Evolutionary conservation across 257 asterid genomes (phyloP), one percentile per base, ranked within the genome.

Genomic region (Primulina eburnea): DNA sequence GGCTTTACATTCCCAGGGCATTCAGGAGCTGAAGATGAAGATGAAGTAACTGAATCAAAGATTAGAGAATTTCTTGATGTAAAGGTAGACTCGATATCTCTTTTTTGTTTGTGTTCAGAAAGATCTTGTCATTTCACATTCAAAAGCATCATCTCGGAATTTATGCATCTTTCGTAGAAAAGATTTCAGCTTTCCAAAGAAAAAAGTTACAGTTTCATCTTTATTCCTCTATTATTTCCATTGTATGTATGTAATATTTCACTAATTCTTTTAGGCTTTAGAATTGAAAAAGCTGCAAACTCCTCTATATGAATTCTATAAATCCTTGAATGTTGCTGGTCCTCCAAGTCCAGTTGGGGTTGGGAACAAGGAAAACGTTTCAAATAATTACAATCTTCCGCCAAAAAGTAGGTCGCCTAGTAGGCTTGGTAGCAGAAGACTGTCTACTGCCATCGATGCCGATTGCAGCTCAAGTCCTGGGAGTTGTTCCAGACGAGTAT

Each of bases 391-490:
- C 78, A 87, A 86, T 74, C 85, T 94, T 73, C 99, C 99, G 29
- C 99, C 96, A 24, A 92, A 89, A 78, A 88, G 97, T 77, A 85
- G 75, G 78, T 94, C 99, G n/a, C 99, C 99, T 0, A 92, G 75
- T 66, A 81, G 86, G 66, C 72, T 85, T 35, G 82, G 75, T 35
- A 78, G 82, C 75, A 84, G 97, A 81, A 83, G 98, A 73, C 71
- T 91, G 77, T 94, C 99, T 69, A 71, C 93, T 74, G 95, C 93
- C 69, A 75, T 80, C 73, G 93, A 86, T 66, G 78, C 70, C 53
- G 92, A 79, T 74, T 74, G 76, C 85, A 84, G 69, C 78, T 75
- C 84, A 28, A 89, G 98, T 76, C 86, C 98, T 34, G 82, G 82
- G 70, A 81, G 84, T 75, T 72, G 75, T 72, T 88, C 90, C 69